Evolutionary conservation across 2,329 filamentous ascomycete species (phyloP).

Genomic region (Drechmeria coniospora): DNA sequence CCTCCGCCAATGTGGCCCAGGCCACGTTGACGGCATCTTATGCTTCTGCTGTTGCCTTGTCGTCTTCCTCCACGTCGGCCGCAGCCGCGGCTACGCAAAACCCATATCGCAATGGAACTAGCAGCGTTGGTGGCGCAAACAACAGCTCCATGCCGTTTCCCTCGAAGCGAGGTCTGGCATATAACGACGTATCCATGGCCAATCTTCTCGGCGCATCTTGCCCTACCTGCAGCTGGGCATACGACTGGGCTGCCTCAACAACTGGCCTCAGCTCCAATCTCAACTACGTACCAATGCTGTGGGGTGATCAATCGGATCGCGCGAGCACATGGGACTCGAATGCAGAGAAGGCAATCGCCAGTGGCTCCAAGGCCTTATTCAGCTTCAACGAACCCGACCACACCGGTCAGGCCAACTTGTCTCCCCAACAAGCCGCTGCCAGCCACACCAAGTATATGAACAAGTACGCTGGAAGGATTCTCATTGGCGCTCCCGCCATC

Average conservation of each 20-base stretch:
- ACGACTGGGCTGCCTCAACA: conserved; percentile 48
- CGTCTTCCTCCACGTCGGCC: too few relatives aligned
- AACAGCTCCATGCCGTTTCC: conserved; percentile 8
- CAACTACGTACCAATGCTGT: conserved; percentile 54
- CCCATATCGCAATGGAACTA: too few relatives aligned
- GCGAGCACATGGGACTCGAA: conserved; percentile 33
- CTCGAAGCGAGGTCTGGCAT: conserved; percentile 51
- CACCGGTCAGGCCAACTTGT: conserved; percentile 41
- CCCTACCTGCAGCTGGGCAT: conserved; percentile 40
- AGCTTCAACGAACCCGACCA: conserved; percentile 62
- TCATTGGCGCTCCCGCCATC: conserved; percentile 45
- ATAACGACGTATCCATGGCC: conserved; percentile 43
- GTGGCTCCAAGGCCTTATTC: conserved; percentile 41
- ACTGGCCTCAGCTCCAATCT: conserved; percentile 27
- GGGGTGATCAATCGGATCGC: conserved; percentile 31
- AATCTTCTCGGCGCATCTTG: conserved; percentile 28
- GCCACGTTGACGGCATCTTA: too few relatives aligned
- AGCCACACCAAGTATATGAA: conserved; percentile 39
- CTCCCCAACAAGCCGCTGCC: conserved; percentile 31
- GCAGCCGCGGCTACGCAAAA: too few relatives aligned
- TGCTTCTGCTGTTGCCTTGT: too few relatives aligned
- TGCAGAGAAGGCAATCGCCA: conserved; percentile 33
- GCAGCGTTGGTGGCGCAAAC: background rate
- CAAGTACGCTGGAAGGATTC: conserved; percentile 34
- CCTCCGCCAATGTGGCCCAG: too few relatives aligned